These are phyloP conservation scores for Pleurotus citrinopileatus DNA, from an alignment of 768 basidiomycete species.

Conservation along the genomic window DNA sequence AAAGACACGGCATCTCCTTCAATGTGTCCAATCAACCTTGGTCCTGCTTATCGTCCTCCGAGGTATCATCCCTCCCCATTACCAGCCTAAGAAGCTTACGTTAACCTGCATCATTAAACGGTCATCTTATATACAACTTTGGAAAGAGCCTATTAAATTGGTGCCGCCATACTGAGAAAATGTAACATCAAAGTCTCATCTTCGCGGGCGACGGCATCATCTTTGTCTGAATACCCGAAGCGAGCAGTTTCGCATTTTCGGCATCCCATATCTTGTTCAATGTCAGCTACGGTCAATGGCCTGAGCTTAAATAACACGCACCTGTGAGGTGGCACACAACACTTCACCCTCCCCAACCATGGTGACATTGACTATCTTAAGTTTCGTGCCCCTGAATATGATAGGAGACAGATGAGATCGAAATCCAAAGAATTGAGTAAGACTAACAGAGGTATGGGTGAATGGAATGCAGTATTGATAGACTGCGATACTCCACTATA, in stretches of 20 bases:
- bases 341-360: constrained; percentile 25
- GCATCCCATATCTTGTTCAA: constrained; percentile 37
- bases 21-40: too few species aligned
- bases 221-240: constrained; percentile 38
- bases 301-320: constrained; percentile 15
- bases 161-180: too few species aligned
- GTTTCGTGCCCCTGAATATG: constrained; percentile 35
- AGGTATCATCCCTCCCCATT: too few species aligned
- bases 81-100: too few species aligned
- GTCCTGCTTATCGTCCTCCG: too few species aligned
- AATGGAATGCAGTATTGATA: constrained; percentile 45
- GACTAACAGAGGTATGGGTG: constrained; percentile 35
- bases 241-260: constrained; percentile 34
- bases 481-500: constrained; percentile 39
- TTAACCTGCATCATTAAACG: too few species aligned
- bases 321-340: constrained; percentile 38
- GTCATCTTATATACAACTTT: too few species aligned
- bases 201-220: constrained; percentile 29
- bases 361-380: constrained; percentile 40
- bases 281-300: not conserved
- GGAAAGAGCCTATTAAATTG: too few species aligned
- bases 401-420: not conserved
- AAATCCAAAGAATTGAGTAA: too few species aligned
- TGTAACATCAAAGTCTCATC: not conserved
- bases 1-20: too few species aligned